Evolutionary conservation across 495 filamentous ascomycete genomes (phyloP).

Genomic region (Neurospora sp.): DNA sequence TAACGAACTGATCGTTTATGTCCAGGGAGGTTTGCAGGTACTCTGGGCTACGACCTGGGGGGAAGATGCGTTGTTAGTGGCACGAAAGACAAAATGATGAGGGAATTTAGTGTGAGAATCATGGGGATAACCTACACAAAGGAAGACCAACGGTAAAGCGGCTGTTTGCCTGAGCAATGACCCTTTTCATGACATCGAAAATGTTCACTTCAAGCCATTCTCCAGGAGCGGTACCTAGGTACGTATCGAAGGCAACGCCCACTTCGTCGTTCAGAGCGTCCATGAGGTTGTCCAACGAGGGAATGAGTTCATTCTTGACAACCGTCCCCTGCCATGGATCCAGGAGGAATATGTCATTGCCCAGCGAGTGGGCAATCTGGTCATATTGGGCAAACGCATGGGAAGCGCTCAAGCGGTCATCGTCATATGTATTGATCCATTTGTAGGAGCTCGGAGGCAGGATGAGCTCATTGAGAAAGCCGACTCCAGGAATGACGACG

Average conservation of each 20-base stretch:
- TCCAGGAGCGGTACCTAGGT: slow-evolving; percentile 7
- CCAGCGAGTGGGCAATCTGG: slow-evolving; percentile 9
- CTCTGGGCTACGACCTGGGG: background rate
- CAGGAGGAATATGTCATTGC: background rate
- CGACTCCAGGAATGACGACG: slow-evolving; percentile 25
- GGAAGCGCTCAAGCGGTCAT: slow-evolving; percentile 5
- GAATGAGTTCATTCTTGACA: slow-evolving; percentile 16
- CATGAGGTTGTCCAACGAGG: slow-evolving; percentile 9
- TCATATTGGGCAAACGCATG: slow-evolving; percentile 4
- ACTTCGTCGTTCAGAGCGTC: slow-evolving; percentile 13
- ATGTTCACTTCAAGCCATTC: slow-evolving; percentile 16
- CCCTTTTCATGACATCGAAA: slow-evolving; percentile 17
- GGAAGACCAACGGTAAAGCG: slow-evolving; percentile 28
- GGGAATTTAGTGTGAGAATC: no score
- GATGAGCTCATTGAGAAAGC: slow-evolving; percentile 24
- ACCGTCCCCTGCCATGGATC: slow-evolving; percentile 11
- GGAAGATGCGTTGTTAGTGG: background rate
- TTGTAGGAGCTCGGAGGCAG: slow-evolving; percentile 8
- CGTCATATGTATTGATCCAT: slow-evolving; percentile 14
- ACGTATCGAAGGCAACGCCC: slow-evolving; percentile 9
- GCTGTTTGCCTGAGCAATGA: slow-evolving; percentile 25
- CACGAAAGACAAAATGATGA: slow-evolving; percentile 18
- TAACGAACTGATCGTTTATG: background rate
- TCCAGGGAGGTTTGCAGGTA: background rate
- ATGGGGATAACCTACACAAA: slow-evolving; percentile 3